phyloP scores from a whole-genome alignment of 352 stramenopile species.

The Peronospora belbahrii region DNA sequence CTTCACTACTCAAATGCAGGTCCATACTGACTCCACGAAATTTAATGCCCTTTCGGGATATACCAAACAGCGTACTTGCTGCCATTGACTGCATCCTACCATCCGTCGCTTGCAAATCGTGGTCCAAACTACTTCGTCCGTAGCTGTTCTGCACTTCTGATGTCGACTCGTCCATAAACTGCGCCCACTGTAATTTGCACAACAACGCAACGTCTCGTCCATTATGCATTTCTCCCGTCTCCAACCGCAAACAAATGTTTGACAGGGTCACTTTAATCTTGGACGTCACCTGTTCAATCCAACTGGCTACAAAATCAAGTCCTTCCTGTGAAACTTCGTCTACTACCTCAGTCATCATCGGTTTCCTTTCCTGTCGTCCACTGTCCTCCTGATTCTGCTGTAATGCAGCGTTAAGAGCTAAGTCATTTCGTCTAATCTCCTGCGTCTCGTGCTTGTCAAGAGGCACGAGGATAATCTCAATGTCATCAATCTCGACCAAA shows the following conservation, averaged over 20 bases:
- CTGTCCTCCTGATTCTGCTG: conserved; percentile 5
- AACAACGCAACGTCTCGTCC: conserved; percentile 61
- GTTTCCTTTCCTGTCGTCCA: conserved; percentile 11
- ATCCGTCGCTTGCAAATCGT: conserved; percentile 30
- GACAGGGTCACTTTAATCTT: conserved; percentile 87
- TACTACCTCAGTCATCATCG: conserved; percentile 27
- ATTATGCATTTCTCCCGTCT: conserved; percentile 55
- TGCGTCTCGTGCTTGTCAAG: conserved; percentile 16
- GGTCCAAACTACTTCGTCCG: conserved; percentile 33
- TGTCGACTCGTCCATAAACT: conserved; percentile 81
- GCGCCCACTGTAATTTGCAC: conserved; percentile 68
- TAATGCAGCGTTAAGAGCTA: neutral
- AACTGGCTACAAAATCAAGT: conserved; percentile 84
- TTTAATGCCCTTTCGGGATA: conserved; percentile 81
- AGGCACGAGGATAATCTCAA: conserved; percentile 82
- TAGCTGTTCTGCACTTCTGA: conserved; percentile 71
- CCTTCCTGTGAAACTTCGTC: conserved; percentile 85
- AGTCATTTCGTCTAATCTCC: conserved; percentile 5
- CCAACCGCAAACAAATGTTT: conserved; percentile 75
- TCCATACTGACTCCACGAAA: conserved; percentile 80
- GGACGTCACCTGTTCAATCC: conserved; percentile 86
- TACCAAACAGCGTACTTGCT: conserved; percentile 69
- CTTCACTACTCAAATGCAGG: conserved; percentile 55
- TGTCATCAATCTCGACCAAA: conserved; percentile 81
- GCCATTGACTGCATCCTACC: conserved; percentile 67